phyloP scores from a whole-genome alignment of 225 moss, liverwort and hornwort genomes.

The Physcomitrellopsis africana region DNA sequence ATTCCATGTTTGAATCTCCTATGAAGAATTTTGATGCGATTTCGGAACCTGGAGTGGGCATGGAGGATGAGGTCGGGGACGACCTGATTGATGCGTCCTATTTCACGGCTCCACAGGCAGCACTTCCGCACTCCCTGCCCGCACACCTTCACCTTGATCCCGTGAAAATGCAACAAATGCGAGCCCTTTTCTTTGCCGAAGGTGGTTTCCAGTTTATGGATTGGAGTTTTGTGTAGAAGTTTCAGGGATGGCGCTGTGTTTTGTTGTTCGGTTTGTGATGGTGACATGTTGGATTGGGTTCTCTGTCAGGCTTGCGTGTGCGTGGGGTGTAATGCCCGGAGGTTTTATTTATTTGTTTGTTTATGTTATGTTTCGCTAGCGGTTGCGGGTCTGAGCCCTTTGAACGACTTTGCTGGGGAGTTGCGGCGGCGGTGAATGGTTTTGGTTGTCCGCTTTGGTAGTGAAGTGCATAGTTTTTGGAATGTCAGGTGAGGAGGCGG shows the following conservation, averaged over 20 bases:
- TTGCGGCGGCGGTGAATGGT: too few species aligned
- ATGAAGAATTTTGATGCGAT: constrained; percentile 41
- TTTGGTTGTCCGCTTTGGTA: too few species aligned
- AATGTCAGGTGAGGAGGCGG: constrained; percentile 69
- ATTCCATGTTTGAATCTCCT: constrained; percentile 59
- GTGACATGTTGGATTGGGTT: neutral
- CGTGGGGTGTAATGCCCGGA: too few species aligned
- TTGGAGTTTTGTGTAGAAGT: neutral
- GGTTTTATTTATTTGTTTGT: too few species aligned
- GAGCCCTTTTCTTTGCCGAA: constrained; percentile 81
- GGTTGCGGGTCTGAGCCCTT: too few species aligned
- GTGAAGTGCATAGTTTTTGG: neutral
- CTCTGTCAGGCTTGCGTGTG: too few species aligned
- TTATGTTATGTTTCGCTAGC: too few species aligned
- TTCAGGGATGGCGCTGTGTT: neutral
- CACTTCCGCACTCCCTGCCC: constrained; percentile 86
- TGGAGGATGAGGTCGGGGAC: constrained; percentile 60
- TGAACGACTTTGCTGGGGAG: too few species aligned
- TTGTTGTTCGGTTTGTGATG: neutral
- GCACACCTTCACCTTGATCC: constrained; percentile 89
- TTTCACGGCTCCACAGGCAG: constrained; percentile 56
- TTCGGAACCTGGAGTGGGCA: constrained; percentile 52
- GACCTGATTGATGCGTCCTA: constrained; percentile 51
- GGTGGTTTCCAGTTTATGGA: constrained; percentile 31
- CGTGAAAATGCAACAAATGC: constrained; percentile 99